Base-by-base conservation (phyloP, 208 protist genomes). In the Wallacemonas rigidus region DNA sequence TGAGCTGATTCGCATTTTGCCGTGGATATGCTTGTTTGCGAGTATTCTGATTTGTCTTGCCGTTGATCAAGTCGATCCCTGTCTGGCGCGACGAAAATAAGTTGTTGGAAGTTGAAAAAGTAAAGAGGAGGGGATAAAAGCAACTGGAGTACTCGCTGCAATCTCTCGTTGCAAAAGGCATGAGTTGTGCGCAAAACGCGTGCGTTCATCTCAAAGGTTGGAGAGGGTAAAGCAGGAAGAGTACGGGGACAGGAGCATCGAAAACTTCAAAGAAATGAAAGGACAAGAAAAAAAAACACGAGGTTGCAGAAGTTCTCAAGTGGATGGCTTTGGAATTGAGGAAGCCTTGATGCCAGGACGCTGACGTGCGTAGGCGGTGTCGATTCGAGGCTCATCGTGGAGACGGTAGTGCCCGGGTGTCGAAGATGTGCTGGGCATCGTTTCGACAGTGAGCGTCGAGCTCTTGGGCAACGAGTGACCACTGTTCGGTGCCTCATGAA, bases 391-490 rank as follows among this genome's bases (percentile, higher is more conserved):
- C 14, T 45, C 60, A 48, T 65, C 60, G 60, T 26, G 60, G 8
- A 65, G n/a, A n/a, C 60, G 60, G 60, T 51, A 65, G 41, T 65
- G 60, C 17, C 60, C 60, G 11, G 60, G 60, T 12, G 60, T 65
- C 6, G n/a, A 9, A 3, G 60, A 65, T 36, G 48, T 75, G 55
- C 73, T 78, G 7, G 61, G 54, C 35, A 74, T 44, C 5, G 67
- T 82, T 64, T 82, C 77, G 17, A 82, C 77, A 55, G 77, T 77
- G 64, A 57, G 71, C 0, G 77, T 82, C 39, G 43, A 75, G 64
- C 70, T 65, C 15, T 39, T 51, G 2, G 43, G 50, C 41, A 41
- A 65, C 17, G 56, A 5, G 4, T 65, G 38, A 14, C 60, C 40
- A n/a, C 50, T 44, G 60, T 8, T 44, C 3, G 60, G 78, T 39